phyloP scores from a whole-genome alignment of 2,329 filamentous ascomycete species.

The Exophiala alcalophila region DNA sequence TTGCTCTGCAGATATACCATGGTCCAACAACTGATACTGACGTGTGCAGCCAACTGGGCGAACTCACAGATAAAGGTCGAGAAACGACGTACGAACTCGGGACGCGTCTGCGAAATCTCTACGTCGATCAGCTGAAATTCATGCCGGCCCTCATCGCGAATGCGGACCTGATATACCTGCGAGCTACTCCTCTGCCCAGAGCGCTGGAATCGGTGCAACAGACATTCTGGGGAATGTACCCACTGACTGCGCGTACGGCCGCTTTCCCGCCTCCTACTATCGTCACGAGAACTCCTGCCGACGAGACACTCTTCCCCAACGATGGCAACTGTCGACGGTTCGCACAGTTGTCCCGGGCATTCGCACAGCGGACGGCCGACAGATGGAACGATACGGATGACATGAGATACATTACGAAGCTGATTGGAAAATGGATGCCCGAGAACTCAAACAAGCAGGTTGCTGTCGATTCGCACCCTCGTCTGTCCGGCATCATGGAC shows the following conservation, averaged over 20 bases:
- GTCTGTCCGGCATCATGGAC: slow-evolving; percentile 89
- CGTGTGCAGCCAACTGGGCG: slow-evolving; percentile 50
- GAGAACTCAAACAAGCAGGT: slow-evolving; percentile 59
- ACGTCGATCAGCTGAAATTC: slow-evolving; percentile 71
- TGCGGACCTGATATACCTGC: slow-evolving; percentile 65
- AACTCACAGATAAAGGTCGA: slow-evolving; percentile 72
- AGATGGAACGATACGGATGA: slow-evolving; percentile 75
- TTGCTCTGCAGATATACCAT: not conserved
- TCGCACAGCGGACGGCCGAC: slow-evolving; percentile 67
- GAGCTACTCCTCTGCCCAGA: slow-evolving; percentile 70
- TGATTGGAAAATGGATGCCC: slow-evolving; percentile 84
- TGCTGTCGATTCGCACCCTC: slow-evolving; percentile 78
- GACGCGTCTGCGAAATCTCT: slow-evolving; percentile 64
- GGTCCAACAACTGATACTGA: slow-evolving; percentile 5
- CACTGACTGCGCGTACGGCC: slow-evolving; percentile 49
- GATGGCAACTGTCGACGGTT: slow-evolving; percentile 71
- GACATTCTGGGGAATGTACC: slow-evolving; percentile 72
- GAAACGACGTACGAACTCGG: slow-evolving; percentile 70
- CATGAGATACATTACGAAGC: slow-evolving; percentile 75
- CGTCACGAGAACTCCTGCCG: slow-evolving; percentile 60
- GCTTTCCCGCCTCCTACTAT: slow-evolving; percentile 63
- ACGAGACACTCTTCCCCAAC: slow-evolving; percentile 80
- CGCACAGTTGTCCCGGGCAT: slow-evolving; percentile 64
- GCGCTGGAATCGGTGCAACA: slow-evolving; percentile 77
- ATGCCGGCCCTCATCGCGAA: slow-evolving; percentile 59